Evolutionary conservation across 2,329 filamentous ascomycete species (phyloP).

Genomic region (Aspergillus sp.): DNA sequence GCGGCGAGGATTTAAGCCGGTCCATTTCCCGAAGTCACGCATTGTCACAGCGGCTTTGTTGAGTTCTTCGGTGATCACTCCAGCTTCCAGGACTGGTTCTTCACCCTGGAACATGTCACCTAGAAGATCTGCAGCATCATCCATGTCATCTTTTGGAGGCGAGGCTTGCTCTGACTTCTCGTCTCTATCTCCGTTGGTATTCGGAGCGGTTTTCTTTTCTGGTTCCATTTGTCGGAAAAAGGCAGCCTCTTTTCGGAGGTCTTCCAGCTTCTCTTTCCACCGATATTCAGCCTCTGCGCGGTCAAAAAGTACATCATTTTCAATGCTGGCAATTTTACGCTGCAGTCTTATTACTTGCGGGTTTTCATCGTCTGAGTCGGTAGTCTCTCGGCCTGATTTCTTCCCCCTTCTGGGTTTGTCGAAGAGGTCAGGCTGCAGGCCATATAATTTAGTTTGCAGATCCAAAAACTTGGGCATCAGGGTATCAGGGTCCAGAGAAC

Average conservation of each 20-base stretch:
- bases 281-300: conserved; percentile 61
- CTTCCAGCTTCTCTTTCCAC: conserved; percentile 62
- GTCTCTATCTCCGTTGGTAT: conserved; percentile 56
- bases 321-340: conserved; percentile 73
- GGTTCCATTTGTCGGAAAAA: conserved; percentile 30
- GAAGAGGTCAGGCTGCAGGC: conserved; percentile 56
- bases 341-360: conserved; percentile 64
- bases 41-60: conserved; percentile 52
- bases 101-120: conserved; percentile 58
- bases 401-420: conserved; percentile 43
- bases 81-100: conserved; percentile 43
- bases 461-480: conserved; percentile 75
- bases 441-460: conserved; percentile 68
- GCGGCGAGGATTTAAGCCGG: conserved; percentile 72
- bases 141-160: conserved; percentile 32
- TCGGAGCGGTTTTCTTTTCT: conserved; percentile 21
- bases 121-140: conserved; percentile 46
- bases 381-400: conserved; percentile 32
- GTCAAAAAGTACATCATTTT: conserved; percentile 76
- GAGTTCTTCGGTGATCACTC: conserved; percentile 34
- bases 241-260: conserved; percentile 61
- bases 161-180: conserved; percentile 7
- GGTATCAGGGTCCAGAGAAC: conserved; percentile 72
- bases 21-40: conserved; percentile 81
- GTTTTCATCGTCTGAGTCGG: conserved; percentile 19